Evolutionary conservation across 164 flowering plant species (phyloP).

Genomic region (Umbellularia californica): DNA sequence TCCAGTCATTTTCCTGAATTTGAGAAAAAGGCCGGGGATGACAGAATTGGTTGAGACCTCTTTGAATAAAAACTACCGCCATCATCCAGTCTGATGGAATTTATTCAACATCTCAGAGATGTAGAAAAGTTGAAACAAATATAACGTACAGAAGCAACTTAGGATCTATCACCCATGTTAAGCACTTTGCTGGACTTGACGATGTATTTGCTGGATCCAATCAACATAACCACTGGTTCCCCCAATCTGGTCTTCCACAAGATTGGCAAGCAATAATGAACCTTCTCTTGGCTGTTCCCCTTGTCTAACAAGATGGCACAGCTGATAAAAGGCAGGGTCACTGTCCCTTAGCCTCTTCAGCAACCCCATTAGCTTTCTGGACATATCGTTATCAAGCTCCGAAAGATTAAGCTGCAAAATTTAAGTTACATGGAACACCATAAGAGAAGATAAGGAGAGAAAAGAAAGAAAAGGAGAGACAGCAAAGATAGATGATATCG

Average conservation of each 20-base stretch:
- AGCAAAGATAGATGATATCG: too few species aligned
- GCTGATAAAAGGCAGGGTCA: constrained; percentile 66
- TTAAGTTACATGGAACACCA: neutral
- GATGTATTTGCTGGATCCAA: constrained; percentile 75
- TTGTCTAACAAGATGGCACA: constrained; percentile 81
- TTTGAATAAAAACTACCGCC: too few species aligned
- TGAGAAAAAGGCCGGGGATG: too few species aligned
- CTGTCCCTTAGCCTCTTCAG: constrained; percentile 52
- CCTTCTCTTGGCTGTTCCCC: constrained; percentile 97
- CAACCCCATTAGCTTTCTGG: constrained; percentile 54
- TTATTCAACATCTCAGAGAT: neutral
- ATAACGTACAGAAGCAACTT: neutral
- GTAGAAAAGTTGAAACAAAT: too few species aligned
- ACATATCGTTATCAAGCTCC: constrained; percentile 63
- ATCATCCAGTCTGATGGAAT: neutral
- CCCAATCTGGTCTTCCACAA: constrained; percentile 77
- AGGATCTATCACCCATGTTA: constrained; percentile 15
- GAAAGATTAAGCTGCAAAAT: constrained; percentile 45
- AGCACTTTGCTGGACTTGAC: constrained; percentile 82
- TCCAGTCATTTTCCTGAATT: too few species aligned
- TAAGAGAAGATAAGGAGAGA: neutral
- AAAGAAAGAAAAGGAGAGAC: neutral
- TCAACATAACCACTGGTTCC: constrained; percentile 76
- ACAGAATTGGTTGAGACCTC: too few species aligned
- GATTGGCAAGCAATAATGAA: constrained; percentile 65